Evolutionary conservation across 2,329 filamentous ascomycete genomes (phyloP).

Genomic region (Pezicula carpinea): DNA sequence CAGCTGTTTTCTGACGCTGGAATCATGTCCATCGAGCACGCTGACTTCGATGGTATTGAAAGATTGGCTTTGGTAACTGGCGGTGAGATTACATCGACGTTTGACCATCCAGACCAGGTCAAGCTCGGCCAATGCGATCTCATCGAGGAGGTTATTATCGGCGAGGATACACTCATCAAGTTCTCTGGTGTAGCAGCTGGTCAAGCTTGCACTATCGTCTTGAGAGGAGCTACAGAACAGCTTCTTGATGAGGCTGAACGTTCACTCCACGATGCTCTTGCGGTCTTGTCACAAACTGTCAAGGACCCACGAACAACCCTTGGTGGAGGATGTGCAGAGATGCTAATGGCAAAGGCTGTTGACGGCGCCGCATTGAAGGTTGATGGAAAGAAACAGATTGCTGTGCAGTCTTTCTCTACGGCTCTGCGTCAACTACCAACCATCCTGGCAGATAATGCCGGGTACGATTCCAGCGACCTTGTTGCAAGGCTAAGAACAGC

Average conservation of each 20-base stretch:
- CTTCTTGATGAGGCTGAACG: constrained; percentile 95
- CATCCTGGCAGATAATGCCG: constrained; percentile 95
- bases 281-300: constrained; percentile 94
- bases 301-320: constrained; percentile 91
- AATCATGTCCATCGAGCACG: constrained; percentile 98
- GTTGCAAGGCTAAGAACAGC: constrained; percentile 88
- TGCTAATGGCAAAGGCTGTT: constrained; percentile 98
- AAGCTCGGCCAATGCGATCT: constrained; percentile 93
- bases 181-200: constrained; percentile 95
- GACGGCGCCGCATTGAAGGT: constrained; percentile 90
- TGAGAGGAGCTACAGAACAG: constrained; percentile 94
- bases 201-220: constrained; percentile 91
- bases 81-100: constrained; percentile 95
- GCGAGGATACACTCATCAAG: constrained; percentile 94
- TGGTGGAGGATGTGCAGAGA: constrained; percentile 94
- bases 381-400: constrained; percentile 93
- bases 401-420: constrained; percentile 82
- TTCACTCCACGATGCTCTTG: constrained; percentile 91
- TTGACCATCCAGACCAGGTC: constrained; percentile 95
- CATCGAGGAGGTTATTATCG: constrained; percentile 97
- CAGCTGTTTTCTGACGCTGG: constrained; percentile 97
- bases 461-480: constrained; percentile 90
- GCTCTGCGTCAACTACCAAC: constrained; percentile 92
- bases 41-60: constrained; percentile 98
- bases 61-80: constrained; percentile 90